Conservation (phyloP, 169 alveolate genomes). For the Besnoitia besnoiti region DNA sequence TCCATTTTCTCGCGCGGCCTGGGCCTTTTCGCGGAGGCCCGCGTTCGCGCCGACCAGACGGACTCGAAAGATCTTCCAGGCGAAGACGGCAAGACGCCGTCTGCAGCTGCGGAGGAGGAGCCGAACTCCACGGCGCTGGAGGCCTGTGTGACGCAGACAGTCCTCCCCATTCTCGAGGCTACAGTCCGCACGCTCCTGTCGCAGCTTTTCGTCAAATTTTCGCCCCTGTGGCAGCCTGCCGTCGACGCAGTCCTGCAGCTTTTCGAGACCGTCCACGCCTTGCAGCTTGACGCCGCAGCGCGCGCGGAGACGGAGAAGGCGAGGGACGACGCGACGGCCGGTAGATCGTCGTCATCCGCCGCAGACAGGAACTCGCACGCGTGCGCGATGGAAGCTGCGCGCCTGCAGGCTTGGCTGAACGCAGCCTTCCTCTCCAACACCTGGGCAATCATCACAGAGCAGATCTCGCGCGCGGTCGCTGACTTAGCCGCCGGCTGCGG, state of each 20-base stretch:
- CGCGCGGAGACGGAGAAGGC: background rate
- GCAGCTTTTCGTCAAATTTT: slow-evolving; percentile 13
- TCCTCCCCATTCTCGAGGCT: slow-evolving; percentile 10
- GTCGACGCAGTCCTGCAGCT: slow-evolving; percentile 8
- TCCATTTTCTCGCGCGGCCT: background rate
- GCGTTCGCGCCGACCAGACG: background rate
- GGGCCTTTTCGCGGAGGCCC: background rate
- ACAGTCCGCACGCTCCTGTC: background rate
- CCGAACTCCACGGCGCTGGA: background rate
- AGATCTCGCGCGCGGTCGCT: background rate
- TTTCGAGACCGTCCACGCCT: background rate
- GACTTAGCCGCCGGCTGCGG: background rate
- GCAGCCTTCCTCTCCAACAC: background rate
- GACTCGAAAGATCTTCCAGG: background rate
- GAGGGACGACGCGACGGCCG: background rate
- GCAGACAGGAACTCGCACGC: background rate
- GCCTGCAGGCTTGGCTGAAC: background rate
- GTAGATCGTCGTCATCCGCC: background rate
- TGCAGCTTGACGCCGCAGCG: background rate
- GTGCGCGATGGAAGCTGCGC: background rate
- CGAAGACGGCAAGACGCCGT: background rate
- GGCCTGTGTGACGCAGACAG: background rate
- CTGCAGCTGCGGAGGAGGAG: background rate
- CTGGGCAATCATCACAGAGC: background rate
- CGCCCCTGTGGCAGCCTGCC: slow-evolving; percentile 31